Base-by-base conservation (phyloP, 1,139 yeast species). In the Debaryomyces robertsiae region DNA sequence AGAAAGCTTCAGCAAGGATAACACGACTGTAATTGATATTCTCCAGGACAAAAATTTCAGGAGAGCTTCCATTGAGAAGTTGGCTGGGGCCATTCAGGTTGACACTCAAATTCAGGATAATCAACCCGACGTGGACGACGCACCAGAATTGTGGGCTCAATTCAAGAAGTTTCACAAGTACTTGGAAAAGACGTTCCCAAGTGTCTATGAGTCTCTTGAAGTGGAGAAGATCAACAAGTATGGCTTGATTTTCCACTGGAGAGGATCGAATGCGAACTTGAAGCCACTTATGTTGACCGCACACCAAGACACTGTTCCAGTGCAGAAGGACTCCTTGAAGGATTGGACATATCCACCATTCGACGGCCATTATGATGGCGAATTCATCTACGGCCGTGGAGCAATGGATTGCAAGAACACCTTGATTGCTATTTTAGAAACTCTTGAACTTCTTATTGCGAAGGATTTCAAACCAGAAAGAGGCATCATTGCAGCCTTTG, bases 281-380 rank as follows among this genome's bases (percentile, higher is more conserved):
- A 81, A 83, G 57, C 95, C 95, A 4, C 49, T 82, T 10, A 57
- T 87, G 59, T 65, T 86, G 32, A 75, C 82, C 61, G 90, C 93
- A 3, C 96, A 88, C 60, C 88, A 82, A 57, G 95, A 87, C 56
- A 87, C 84, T 3, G 95, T 88, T 10, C 95, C 95, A 0, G 85
- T 86, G n/a, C 82, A 81, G 52, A 58, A 63, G 22, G 81, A 69
- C 16, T 77, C 88, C 10, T 57, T 74, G 32, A 68, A 59, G 28
- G 67, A 73, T 37, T 87, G 95, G 95, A 71, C 67, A 2, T 73
- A 79, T 52, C 82, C 83, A 9, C 95, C 95, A 18, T 85, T 79
- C 47, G 72, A 73, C 6, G 95, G 86, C 3, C 72, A 75, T 53
- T 85, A 67, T 53, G 95, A 85, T 52, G 86, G 86, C 3, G 44